Base-by-base conservation (phyloP, 495 filamentous ascomycete genomes). In the Rostrohypoxylon terebratum region DNA sequence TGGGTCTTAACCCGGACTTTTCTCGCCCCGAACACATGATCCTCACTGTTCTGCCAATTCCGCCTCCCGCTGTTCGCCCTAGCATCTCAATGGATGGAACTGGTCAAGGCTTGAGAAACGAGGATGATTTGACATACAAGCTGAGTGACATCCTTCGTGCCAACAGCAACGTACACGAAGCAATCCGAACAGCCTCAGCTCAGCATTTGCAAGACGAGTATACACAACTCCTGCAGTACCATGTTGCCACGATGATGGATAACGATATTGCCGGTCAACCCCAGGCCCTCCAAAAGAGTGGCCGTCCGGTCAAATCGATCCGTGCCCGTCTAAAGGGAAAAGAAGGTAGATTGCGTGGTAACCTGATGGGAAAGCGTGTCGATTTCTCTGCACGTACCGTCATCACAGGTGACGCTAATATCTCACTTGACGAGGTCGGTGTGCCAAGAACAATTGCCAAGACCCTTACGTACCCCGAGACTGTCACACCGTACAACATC, bases 311-410 rank as follows among this genome's bases (percentile, higher is more conserved):
- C 67, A 99, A 99, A 83, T 92, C 94, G 23, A 94, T 99, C 72
- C 93, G 96, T 58, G 94, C 93, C 67, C 94, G 96, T 83, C 82
- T 99, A 73, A 99, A 99, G 86, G 96, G 96, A 63, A 99, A 99
- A 77, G 96, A 99, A 80, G 96, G 96, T 75, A 93, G 96, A 82
- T 86, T 99, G 14, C 93, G 96, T 80, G 96, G 96, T 74, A 99
- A 98, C 77, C 86, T 98, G 83, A 99, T 99, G 96, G 96, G 96
- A 44, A 99, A 99, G 82, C 96, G 96, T 87, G 96, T 99, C 34
- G 96, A 99, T 76, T 99, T 99, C 80, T 99, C 96, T 1, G 96
- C 96, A 16, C 96, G 96, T 90, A 99, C 96, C 28, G 96, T 99
- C 80, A 99, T 98, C 77, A 99, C 96, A 61, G 96, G 96, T 79